Evolutionary conservation across 768 basidiomycete species (phyloP).

Genomic region (Suillus spraguei): DNA sequence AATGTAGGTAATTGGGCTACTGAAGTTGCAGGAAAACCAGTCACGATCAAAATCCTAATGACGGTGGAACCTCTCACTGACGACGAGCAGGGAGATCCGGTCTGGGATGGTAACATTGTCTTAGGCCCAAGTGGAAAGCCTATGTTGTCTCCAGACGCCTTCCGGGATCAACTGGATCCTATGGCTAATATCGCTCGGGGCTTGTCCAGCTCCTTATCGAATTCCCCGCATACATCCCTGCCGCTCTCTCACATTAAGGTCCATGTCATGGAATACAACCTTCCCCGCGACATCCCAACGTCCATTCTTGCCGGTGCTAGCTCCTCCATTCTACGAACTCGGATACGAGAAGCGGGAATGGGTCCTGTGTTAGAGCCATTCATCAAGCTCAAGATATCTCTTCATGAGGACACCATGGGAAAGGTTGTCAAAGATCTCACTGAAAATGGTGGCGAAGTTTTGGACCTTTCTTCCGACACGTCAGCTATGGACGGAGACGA

Average conservation of each 20-base stretch:
- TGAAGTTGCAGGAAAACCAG: slow-evolving; percentile 60
- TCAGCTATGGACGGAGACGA: slow-evolving; percentile 38
- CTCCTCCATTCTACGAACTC: slow-evolving; percentile 62
- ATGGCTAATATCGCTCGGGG: slow-evolving; percentile 65
- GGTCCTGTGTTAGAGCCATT: slow-evolving; percentile 84
- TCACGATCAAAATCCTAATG: slow-evolving; percentile 55
- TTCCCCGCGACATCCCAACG: slow-evolving; percentile 45
- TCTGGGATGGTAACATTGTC: slow-evolving; percentile 81
- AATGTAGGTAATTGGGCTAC: slow-evolving; percentile 55
- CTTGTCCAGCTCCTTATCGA: slow-evolving; percentile 69
- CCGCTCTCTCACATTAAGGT: slow-evolving; percentile 67
- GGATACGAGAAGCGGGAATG: slow-evolving; percentile 61
- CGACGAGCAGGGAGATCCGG: slow-evolving; percentile 61
- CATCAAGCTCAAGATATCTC: slow-evolving; percentile 65
- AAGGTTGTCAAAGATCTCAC: slow-evolving; percentile 84
- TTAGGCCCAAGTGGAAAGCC: slow-evolving; percentile 53
- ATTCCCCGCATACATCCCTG: slow-evolving; percentile 77
- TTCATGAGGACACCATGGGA: slow-evolving; percentile 68
- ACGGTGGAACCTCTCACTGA: slow-evolving; percentile 54
- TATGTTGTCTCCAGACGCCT: slow-evolving; percentile 53
- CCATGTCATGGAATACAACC: slow-evolving; percentile 46
- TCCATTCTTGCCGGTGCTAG: slow-evolving; percentile 66
- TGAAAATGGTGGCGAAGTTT: slow-evolving; percentile 78
- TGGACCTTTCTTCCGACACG: slow-evolving; percentile 60
- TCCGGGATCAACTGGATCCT: slow-evolving; percentile 45